These are phyloP conservation scores for Corniculantispora saksenae DNA, from an alignment of 2,329 filamentous ascomycete genomes.

Conservation along the genomic window DNA sequence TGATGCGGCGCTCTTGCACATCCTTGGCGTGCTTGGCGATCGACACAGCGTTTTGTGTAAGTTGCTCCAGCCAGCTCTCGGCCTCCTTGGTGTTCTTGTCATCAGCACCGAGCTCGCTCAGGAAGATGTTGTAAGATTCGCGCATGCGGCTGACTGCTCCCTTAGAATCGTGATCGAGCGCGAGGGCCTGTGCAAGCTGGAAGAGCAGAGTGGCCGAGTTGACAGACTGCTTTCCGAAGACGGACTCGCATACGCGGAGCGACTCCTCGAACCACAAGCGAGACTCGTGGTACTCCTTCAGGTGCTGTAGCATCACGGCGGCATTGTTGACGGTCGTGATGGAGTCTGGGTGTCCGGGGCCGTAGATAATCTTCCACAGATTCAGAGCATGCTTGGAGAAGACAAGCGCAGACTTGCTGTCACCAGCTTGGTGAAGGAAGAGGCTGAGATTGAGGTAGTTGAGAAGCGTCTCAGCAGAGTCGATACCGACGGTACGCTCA, in stretches of 20 bases:
- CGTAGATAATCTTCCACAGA: slow-evolving; percentile 97
- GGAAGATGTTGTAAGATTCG: slow-evolving; percentile 95
- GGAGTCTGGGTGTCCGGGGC: slow-evolving; percentile 88
- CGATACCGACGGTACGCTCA: slow-evolving; percentile 89
- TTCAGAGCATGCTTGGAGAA: slow-evolving; percentile 92
- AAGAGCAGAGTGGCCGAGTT: slow-evolving; percentile 94
- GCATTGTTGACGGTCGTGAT: slow-evolving; percentile 99
- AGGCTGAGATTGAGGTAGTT: slow-evolving; percentile 95
- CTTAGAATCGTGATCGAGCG: slow-evolving; percentile 94
- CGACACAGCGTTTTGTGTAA: slow-evolving; percentile 91
- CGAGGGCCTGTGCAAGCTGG: slow-evolving; percentile 93
- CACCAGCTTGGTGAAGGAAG: slow-evolving; percentile 89
- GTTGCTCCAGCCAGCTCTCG: slow-evolving; percentile 92
- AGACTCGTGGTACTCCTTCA: slow-evolving; percentile 93
- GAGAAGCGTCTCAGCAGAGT: slow-evolving; percentile 89
- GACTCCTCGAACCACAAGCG: slow-evolving; percentile 96
- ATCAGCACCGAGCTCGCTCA: slow-evolving; percentile 78
- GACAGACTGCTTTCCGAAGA: slow-evolving; percentile 86
- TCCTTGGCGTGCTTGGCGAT: slow-evolving; percentile 95
- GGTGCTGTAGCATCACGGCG: slow-evolving; percentile 94
- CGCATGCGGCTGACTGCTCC: slow-evolving; percentile 90
- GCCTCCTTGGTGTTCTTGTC: slow-evolving; percentile 99
- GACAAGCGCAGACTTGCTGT: slow-evolving; percentile 81
- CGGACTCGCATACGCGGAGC: slow-evolving; percentile 81
- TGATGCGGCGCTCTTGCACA: slow-evolving; percentile 71